These are phyloP conservation scores for Lactarius sp. DNA, from an alignment of 768 basidiomycete species.

Conservation along the genomic window DNA sequence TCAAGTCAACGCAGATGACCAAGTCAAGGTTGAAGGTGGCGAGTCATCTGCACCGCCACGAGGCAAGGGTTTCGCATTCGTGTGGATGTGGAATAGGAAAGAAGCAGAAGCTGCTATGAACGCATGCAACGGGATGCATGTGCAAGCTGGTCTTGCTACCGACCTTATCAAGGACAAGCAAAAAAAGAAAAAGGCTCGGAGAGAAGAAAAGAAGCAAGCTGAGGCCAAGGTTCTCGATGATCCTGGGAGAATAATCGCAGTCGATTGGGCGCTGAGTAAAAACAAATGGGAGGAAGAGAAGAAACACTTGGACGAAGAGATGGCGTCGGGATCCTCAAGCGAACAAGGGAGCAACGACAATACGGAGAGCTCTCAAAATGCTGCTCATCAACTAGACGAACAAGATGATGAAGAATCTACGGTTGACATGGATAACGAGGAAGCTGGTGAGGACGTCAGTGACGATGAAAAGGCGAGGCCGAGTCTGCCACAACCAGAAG, in stretches of 20 bases:
- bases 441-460: constrained; percentile 35
- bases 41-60: constrained; percentile 28
- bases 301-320: constrained; percentile 43
- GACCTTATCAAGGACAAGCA: constrained; percentile 32
- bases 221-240: constrained; percentile 34
- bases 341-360: constrained; percentile 33
- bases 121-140: constrained; percentile 26
- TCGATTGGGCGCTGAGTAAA: constrained; percentile 96
- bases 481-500: constrained; percentile 74
- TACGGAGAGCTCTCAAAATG: constrained; percentile 27
- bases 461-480: constrained; percentile 36
- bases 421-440: constrained; percentile 32
- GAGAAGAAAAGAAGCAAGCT: constrained; percentile 36
- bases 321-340: constrained; percentile 33
- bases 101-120: constrained; percentile 48
- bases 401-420: constrained; percentile 35
- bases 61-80: constrained; percentile 86
- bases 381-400: constrained; percentile 38
- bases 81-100: constrained; percentile 85
- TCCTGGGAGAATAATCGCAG: constrained; percentile 69
- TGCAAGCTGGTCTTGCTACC: constrained; percentile 29
- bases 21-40: constrained; percentile 32
- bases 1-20: constrained; percentile 29
- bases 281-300: constrained; percentile 85
- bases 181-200: constrained; percentile 35